Base-by-base conservation (phyloP, 768 basidiomycete species). In the Rhizopogon rudus region DNA sequence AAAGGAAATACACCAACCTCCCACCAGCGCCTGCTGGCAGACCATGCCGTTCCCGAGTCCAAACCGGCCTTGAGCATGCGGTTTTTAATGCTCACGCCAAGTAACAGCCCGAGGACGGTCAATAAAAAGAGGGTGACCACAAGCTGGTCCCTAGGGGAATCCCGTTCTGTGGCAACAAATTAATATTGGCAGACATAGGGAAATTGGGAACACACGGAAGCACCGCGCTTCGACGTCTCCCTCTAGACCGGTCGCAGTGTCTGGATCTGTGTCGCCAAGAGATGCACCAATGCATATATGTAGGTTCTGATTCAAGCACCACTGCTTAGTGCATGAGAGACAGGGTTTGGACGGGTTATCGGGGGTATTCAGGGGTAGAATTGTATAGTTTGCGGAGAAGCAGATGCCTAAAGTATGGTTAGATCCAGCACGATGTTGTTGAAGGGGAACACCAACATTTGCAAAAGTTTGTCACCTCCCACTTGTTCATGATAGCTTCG, bases 161-260 rank as follows among this genome's bases (percentile, higher is more conserved):
- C 93, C 58, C 94, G 83, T 75, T 95, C 93, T 96, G 71, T 59
- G 56, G 51, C 58, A 52, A 63, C 57, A 37, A 16, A 49, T 49
- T 37, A 49, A 49, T 20, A 14, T 49, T 49, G 14, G 35, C 63
- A 62, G 62, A 57, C 63, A 62, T 63, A 63, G 58, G 65, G 61
- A 65, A 60, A 65, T 66, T 66, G 66, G 53, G 58, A 52, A 80
- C 93, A 65, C 72, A 96, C 93, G 91, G 75, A 96, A 96, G 78
- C 94, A 97, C 68, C 93, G 78, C 55, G 93, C 93, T 75, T 95
- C 93, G 22, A 97, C 91, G 70, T 96, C 93, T 42, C 94, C 94
- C 70, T 96, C 94, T 67, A 90, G 94, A 35, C 94, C 94, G 5
- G 93, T 95, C 12, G 89, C 92, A 16, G 90, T 93, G 70, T 97